These are phyloP conservation scores for Metschnikowia noctiluminum DNA, from an alignment of 805 yeast species.

Conservation along the genomic window DNA sequence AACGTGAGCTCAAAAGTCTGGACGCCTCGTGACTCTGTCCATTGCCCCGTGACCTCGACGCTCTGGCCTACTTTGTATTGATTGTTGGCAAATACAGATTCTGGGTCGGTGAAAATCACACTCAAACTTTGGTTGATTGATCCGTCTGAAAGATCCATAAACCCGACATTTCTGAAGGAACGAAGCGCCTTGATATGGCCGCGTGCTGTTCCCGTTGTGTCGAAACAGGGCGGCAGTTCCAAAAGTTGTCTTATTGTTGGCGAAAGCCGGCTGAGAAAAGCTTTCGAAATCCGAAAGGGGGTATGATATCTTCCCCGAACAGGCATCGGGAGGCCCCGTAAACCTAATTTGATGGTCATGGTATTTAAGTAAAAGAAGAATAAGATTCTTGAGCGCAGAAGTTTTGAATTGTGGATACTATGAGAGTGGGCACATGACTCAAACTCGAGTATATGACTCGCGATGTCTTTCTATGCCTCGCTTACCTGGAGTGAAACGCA, in stretches of 20 bases:
- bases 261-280: slow-evolving; percentile 3
- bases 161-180: slow-evolving; percentile 69
- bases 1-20: slow-evolving; percentile 33
- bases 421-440: too few relatives aligned
- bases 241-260: slow-evolving; percentile 14
- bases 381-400: too few relatives aligned
- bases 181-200: slow-evolving; percentile 74
- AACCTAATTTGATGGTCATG: background rate
- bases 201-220: slow-evolving; percentile 42
- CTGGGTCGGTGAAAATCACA: slow-evolving; percentile 39
- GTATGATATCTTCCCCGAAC: too few relatives aligned
- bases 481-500: too few relatives aligned
- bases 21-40: slow-evolving; percentile 31
- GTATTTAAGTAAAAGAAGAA: background rate
- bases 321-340: too few relatives aligned
- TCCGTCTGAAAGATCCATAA: slow-evolving; percentile 81
- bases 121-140: slow-evolving; percentile 52
- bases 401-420: too few relatives aligned
- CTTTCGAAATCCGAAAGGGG: background rate
- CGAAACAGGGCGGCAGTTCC: slow-evolving; percentile 9
- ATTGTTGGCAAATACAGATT: slow-evolving; percentile 18
- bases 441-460: too few relatives aligned
- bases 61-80: slow-evolving; percentile 49
- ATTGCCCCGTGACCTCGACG: slow-evolving; percentile 30
- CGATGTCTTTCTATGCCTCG: too few relatives aligned